These are phyloP conservation scores for Ailanthus altissimus DNA, from an alignment of 345 rosid genomes.

Conservation along the genomic window DNA sequence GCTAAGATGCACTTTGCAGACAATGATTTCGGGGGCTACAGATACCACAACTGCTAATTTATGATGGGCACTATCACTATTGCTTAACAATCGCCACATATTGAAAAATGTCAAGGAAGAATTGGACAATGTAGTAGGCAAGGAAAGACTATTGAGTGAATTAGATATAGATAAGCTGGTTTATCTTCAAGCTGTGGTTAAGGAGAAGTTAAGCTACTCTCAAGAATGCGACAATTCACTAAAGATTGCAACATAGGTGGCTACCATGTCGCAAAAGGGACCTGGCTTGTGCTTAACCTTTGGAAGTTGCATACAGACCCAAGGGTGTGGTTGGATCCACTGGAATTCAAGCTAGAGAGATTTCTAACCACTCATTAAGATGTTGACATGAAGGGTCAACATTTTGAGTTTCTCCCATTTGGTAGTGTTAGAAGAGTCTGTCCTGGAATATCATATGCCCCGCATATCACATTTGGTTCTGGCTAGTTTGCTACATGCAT, in stretches of 20 bases:
- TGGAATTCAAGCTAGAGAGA: slow-evolving; percentile 42
- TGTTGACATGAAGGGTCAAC: slow-evolving; percentile 35
- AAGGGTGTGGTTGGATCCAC: slow-evolving; percentile 34
- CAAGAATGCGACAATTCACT: slow-evolving; percentile 28
- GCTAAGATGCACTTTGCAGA: slow-evolving; percentile 20
- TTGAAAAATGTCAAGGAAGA: slow-evolving; percentile 26
- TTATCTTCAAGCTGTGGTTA: slow-evolving; percentile 42
- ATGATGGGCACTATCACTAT: slow-evolving; percentile 47
- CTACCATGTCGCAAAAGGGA: slow-evolving; percentile 35
- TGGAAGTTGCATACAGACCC: slow-evolving; percentile 42
- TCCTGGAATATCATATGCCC: slow-evolving; percentile 32
- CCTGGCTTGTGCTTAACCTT: slow-evolving; percentile 33
- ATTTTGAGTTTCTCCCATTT: slow-evolving; percentile 44
- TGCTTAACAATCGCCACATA: slow-evolving; percentile 32
- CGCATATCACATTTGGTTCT: slow-evolving; percentile 32
- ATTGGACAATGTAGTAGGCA: slow-evolving; percentile 19
- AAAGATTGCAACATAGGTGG: slow-evolving; percentile 33
- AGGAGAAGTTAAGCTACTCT: slow-evolving; percentile 42
- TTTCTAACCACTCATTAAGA: slow-evolving; percentile 34
- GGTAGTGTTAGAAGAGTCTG: slow-evolving; percentile 47
- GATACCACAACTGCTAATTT: slow-evolving; percentile 42
- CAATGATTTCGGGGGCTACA: slow-evolving; percentile 39
- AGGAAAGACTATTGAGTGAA: slow-evolving; percentile 15
- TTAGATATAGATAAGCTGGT: slow-evolving; percentile 32
- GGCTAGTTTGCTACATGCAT: slow-evolving; percentile 41